phyloP scores from a whole-genome alignment of 2,329 filamentous ascomycete genomes.

The Phialocephala subalpina region DNA sequence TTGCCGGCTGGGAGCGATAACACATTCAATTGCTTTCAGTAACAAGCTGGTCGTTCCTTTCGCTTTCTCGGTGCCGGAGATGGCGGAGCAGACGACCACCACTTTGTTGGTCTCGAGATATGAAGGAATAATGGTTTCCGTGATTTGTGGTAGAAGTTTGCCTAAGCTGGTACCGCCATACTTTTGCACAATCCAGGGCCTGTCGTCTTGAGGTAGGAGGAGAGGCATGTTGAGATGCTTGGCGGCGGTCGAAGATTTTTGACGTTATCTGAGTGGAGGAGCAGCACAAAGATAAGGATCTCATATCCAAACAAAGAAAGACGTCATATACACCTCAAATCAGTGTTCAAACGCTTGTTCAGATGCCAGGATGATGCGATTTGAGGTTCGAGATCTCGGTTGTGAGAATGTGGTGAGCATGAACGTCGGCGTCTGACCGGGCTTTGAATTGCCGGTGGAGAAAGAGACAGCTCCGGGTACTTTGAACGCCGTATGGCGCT shows the following conservation, averaged over 20 bases:
- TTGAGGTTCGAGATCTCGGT: not conserved
- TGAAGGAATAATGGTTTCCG: constrained; percentile 39
- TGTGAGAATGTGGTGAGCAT: constrained; percentile 7
- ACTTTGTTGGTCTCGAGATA: constrained; percentile 53
- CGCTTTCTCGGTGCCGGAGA: constrained; percentile 60
- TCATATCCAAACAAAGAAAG: not conserved
- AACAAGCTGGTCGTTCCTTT: constrained; percentile 61
- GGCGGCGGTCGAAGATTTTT: not conserved
- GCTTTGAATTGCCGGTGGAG: not conserved
- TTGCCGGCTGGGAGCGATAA: constrained; percentile 25
- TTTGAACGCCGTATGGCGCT: not conserved
- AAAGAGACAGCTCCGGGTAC: not conserved
- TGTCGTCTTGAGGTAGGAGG: not conserved
- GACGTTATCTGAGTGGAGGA: not conserved
- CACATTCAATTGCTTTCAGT: constrained; percentile 44
- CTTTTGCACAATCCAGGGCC: constrained; percentile 65
- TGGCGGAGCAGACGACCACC: constrained; percentile 64
- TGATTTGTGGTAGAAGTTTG: constrained; percentile 62
- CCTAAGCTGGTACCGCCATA: constrained; percentile 68
- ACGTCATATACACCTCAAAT: not conserved
- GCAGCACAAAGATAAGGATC: not conserved
- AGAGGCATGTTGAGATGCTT: constrained; percentile 9
- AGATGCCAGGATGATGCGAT: not conserved
- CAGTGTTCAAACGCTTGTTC: not conserved
- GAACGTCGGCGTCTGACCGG: constrained; percentile 3